Conservation (phyloP, 2,329 filamentous ascomycete genomes). For the Alternaria sp. region DNA sequence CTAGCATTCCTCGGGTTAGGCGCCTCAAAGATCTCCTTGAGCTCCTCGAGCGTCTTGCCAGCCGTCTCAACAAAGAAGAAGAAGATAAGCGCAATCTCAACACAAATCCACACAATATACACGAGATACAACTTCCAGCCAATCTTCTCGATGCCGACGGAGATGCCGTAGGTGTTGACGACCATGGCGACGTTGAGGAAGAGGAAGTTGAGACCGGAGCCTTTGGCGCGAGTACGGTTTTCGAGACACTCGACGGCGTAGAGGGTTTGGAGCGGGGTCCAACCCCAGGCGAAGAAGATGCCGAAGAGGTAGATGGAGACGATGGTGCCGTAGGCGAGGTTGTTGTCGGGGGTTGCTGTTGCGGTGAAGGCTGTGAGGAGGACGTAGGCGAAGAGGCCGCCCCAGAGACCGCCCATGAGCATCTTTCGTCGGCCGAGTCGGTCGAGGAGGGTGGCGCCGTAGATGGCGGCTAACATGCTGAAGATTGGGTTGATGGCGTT, state of each 20-base stretch:
- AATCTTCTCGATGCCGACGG: conserved; percentile 41
- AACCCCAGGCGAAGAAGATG: conserved; percentile 50
- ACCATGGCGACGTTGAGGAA: conserved; percentile 45
- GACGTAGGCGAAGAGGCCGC: conserved; percentile 43
- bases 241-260: conserved; percentile 50
- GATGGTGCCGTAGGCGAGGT: conserved; percentile 47
- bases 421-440: conserved; percentile 43
- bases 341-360: conserved; percentile 25
- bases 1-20: conserved; percentile 35
- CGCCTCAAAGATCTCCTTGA: conserved; percentile 42
- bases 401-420: conserved; percentile 46
- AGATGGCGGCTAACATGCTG: conserved; percentile 47
- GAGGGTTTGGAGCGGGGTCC: conserved; percentile 50
- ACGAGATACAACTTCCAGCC: conserved; percentile 42
- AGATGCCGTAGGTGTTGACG: conserved; percentile 43
- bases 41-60: conserved; percentile 42
- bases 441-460: conserved; percentile 47
- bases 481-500: conserved; percentile 52
- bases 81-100: conserved; percentile 38
- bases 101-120: conserved; percentile 41
- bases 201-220: conserved; percentile 42
- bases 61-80: conserved; percentile 45
- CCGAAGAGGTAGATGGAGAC: conserved; percentile 51
- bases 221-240: conserved; percentile 49
- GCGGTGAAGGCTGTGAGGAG: conserved; percentile 48